Base-by-base conservation (phyloP, 345 rosid genomes). In the Viola odorata region DNA sequence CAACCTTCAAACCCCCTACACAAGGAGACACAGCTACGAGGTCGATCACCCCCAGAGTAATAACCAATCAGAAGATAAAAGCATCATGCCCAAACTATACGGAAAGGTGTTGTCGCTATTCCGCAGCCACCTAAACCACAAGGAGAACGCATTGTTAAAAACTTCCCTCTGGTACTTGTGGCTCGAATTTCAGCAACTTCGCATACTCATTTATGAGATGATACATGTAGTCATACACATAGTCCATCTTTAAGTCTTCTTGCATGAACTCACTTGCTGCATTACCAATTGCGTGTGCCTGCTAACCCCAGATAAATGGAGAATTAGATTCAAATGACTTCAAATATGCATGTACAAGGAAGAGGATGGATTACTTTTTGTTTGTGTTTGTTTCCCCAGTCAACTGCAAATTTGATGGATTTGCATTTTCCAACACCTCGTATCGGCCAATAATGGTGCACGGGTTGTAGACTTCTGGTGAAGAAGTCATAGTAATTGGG, bases 181-280 rank as follows among this genome's bases (percentile, higher is more conserved):
- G 95, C 51, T 85, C 81, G 73, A 81, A 90, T 55, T 42, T 85
- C 75, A 85, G 54, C n/a, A 90, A 82, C 67, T 81, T 81, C 0
- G 81, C 80, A 44, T 90, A 90, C 61, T 85, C 88, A 1, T 65
- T 84, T 58, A 90, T 51, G 23, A 82, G 44, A 78, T 87, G 88
- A 36, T 83, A 81, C 87, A 87, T 85, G 81, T 87, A 85, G 61
- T 74, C 97, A 37, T 90, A 90, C 36, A 87, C 82, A 16, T 64
- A 53, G 12, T 73, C 84, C 91, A 90, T 83, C 41, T 69, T 79
- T 55, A 87, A 58, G 39, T 84, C 78, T 15, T 90, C 80, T 41
- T 69, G 78, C 0, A 84, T 68, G 78, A 62, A 87, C 10, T 59
- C 74, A 41, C 90, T 72, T 23, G 79, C 88, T 41, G 76, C 83